phyloP scores from a whole-genome alignment of 371 early-diverging fungal species.

The Mortierella sp. region DNA sequence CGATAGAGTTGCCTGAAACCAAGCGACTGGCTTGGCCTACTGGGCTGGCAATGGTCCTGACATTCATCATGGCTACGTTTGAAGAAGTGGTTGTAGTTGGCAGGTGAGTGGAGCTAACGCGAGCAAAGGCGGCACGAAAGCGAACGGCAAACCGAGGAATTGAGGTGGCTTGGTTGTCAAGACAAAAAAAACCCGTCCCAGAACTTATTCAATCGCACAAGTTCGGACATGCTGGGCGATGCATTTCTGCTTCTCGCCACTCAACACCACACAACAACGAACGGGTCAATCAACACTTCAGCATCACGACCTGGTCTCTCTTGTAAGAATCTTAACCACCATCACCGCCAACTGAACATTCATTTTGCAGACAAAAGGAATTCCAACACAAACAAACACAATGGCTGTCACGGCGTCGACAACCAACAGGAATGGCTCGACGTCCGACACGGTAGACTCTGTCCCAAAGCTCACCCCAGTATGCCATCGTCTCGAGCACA shows the following conservation, averaged over 20 bases:
- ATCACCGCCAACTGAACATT: background rate
- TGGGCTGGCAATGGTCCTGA: slow-evolving; percentile 42
- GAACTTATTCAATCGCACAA: background rate
- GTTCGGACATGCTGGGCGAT: background rate
- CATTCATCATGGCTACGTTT: slow-evolving; percentile 36
- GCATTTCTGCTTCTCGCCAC: background rate
- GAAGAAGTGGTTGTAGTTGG: background rate
- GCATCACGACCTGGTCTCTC: background rate
- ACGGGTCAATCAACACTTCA: background rate
- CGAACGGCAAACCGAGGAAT: background rate
- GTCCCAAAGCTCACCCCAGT: slow-evolving; percentile 23
- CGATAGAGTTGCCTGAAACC: slow-evolving; percentile 14
- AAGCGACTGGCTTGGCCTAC: slow-evolving; percentile 34
- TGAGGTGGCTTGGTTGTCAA: background rate
- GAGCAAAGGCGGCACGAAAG: background rate
- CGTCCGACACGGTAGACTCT: background rate
- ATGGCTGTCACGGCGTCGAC: slow-evolving; percentile 28
- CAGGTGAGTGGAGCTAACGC: background rate
- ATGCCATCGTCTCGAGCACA: slow-evolving; percentile 32
- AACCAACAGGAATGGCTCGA: slow-evolving; percentile 14
- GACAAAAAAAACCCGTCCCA: background rate
- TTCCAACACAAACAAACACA: background rate
- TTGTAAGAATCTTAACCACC: background rate
- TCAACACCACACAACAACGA: background rate
- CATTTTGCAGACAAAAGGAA: background rate